These are phyloP conservation scores for Sphagnurus paluster DNA, from an alignment of 1,284 basidiomycete genomes.

Conservation along the genomic window DNA sequence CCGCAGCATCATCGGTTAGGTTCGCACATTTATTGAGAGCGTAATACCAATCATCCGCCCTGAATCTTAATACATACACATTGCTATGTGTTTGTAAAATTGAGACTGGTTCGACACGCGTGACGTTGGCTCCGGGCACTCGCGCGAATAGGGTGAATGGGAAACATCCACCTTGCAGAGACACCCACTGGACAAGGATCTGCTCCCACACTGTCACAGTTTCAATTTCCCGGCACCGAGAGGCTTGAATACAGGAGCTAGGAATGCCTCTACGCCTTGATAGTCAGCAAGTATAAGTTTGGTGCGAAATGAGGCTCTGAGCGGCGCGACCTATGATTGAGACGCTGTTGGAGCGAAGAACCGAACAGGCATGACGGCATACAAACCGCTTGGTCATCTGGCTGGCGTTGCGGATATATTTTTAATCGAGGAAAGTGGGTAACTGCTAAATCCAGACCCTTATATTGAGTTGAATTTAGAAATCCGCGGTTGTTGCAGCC, in stretches of 20 bases:
- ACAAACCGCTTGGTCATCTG: too few species aligned
- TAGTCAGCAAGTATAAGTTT: not conserved
- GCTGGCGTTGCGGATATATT: too few species aligned
- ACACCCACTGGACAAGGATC: too few species aligned
- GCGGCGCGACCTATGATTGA: too few species aligned
- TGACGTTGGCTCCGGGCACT: slow-evolving; percentile 14
- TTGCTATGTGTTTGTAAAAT: too few species aligned
- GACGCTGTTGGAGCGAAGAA: too few species aligned
- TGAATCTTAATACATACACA: slow-evolving; percentile 1
- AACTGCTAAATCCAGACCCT: not conserved
- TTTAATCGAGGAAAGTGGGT: not conserved
- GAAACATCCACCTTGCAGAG: slow-evolving; percentile 1
- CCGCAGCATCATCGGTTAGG: slow-evolving; percentile 1
- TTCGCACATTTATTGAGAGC: slow-evolving; percentile 4
- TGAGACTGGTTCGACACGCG: too few species aligned
- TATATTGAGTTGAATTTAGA: too few species aligned
- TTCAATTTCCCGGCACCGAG: too few species aligned
- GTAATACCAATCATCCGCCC: slow-evolving; percentile 1
- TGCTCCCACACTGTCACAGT: slow-evolving; percentile 23
- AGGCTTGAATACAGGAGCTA: too few species aligned
- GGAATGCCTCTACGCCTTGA: too few species aligned
- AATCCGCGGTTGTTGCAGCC: not conserved
- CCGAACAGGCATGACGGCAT: too few species aligned
- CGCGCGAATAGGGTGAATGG: slow-evolving; percentile 17
- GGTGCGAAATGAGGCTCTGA: not conserved